Evolutionary conservation across 345 rosid species (phyloP), one percentile per base, ranked within the genome.

Genomic region (Populus deltoides): DNA sequence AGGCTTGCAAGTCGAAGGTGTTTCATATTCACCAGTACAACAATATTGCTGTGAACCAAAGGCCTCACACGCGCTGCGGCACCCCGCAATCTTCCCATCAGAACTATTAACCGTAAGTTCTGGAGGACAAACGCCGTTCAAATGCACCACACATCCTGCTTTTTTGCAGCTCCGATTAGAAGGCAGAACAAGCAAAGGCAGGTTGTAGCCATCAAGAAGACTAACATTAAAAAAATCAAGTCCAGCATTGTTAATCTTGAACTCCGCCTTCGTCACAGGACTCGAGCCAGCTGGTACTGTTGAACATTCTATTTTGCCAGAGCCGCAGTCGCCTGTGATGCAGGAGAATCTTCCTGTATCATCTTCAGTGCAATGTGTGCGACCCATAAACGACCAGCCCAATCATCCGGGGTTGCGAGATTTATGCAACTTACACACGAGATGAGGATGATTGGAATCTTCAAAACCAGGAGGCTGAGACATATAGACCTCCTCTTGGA

Each of bases 351-450:
- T 87, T 6, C 89, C 87, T 3, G 89, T n/a, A 78, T 93, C 69
- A 83, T 90, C 97, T 45, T 85, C 75, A 66, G 91, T 27, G 86
- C 99, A 95, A 69, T 57, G 84, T 15, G 98, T 93, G 18, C 98
- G 87, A 15, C 88, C 99, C 99, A 95, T 83, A 95, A 80, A 20
- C 97, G 86, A 81, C 99, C 99, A 2, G 90, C 93, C 99, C 99
- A 95, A 22, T 92, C 84, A 2, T 92, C n/a, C 1, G 99, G 97
- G 6, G 94, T 89, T 35, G 81, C n/a, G n/a, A n/a, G n/a, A n/a
- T n/a, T n/a, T n/a, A n/a, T n/a, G n/a, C n/a, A n/a, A n/a, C n/a
- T n/a, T n/a, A n/a, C n/a, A n/a, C n/a, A n/a, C n/a, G n/a, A n/a
- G n/a, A n/a, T n/a, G n/a, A n/a, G n/a, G n/a, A n/a, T n/a, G n/a